Conservation (phyloP, 1,284 basidiomycete genomes). For the Pseudozyma tsukubaensis region DNA sequence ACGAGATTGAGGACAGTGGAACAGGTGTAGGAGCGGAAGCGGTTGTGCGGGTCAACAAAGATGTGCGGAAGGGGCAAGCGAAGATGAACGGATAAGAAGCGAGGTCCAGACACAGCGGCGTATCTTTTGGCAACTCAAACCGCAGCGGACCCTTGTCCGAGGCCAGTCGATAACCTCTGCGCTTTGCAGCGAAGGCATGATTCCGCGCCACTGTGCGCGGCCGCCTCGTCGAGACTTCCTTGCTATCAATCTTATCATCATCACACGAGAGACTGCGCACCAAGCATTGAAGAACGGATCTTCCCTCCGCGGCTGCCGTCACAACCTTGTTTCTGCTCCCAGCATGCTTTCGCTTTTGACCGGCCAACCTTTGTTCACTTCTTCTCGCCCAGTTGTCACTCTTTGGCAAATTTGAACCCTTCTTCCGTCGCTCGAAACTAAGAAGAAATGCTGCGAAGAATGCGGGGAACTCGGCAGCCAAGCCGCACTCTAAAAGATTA, state of each 20-base stretch:
- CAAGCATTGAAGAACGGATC: too few species aligned
- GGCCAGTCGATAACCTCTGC: not conserved
- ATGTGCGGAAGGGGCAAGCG: not conserved
- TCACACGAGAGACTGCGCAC: not conserved
- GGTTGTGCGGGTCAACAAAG: conserved; percentile 2
- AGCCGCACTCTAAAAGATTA: too few species aligned
- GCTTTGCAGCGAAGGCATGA: not conserved
- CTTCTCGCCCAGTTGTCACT: too few species aligned
- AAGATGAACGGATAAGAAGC: conserved; percentile 10
- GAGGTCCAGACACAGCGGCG: not conserved
- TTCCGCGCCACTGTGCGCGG: conserved; percentile 27
- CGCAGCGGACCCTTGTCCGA: conserved; percentile 7
- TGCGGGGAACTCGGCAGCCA: not conserved
- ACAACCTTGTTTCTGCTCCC: too few species aligned
- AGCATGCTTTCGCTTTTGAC: too few species aligned
- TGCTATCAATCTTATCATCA: conserved; percentile 2
- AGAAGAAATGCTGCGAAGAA: not conserved
- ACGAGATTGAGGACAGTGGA: too few species aligned
- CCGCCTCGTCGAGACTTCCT: not conserved
- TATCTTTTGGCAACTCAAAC: too few species aligned
- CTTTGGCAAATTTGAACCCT: too few species aligned
- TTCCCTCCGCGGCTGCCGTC: too few species aligned
- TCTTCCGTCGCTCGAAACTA: too few species aligned
- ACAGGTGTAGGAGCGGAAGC: not conserved
- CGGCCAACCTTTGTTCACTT: too few species aligned